A percentile compares a stretch with the other conserved stretches of the same genome.
phyloP scores from a whole-genome alignment of 2,329 filamentous ascomycete species.

The Calonectria henricotiae region DNA sequence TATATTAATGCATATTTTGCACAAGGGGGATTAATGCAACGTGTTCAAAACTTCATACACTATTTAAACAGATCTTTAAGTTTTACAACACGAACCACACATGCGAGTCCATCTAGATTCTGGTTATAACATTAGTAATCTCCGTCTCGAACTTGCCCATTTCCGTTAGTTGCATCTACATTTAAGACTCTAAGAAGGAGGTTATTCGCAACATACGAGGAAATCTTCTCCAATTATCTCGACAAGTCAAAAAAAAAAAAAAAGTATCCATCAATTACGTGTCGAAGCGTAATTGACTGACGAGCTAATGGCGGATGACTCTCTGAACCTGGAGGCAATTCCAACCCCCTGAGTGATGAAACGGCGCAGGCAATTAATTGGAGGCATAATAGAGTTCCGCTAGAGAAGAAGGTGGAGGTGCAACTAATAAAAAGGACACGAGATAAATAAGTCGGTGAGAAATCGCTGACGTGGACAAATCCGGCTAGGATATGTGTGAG shows the following conservation, averaged over 20 bases:
- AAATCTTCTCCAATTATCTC: neutral
- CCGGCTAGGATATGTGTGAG: neutral
- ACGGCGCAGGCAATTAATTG: neutral
- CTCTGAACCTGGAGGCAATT: neutral
- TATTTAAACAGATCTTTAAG: no score
- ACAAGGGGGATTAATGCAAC: neutral
- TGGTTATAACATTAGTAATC: neutral
- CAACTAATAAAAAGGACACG: no score
- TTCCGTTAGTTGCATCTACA: neutral
- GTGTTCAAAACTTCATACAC: no score
- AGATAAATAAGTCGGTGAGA: no score
- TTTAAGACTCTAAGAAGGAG: no score
- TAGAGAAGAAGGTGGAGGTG: no score
- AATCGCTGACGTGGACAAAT: neutral
- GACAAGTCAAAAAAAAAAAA: neutral
- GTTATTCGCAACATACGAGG: neutral
- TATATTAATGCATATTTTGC: neutral
- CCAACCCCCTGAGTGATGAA: neutral
- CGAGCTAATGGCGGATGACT: neutral
- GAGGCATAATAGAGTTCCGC: no score
- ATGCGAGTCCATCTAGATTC: neutral
- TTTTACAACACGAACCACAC: no score
- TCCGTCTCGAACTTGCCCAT: neutral
- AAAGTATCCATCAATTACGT: no score
- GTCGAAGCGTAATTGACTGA: no score